These are phyloP conservation scores for Tolypocladium endophyticum DNA, from an alignment of 2,329 filamentous ascomycete genomes.

Conservation along the genomic window DNA sequence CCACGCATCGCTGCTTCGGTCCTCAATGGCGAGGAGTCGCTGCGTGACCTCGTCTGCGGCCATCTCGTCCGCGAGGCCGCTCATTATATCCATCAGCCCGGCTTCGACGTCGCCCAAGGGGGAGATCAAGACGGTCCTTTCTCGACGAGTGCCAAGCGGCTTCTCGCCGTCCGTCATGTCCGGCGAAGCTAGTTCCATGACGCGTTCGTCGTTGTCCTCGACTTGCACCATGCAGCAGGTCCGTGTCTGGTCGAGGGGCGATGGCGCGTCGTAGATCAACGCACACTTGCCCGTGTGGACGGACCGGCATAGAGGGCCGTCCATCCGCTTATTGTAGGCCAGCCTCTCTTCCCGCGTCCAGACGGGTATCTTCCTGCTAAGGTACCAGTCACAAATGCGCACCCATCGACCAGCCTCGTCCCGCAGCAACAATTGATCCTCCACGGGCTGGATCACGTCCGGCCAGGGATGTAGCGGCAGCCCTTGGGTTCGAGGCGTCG, in stretches of 20 bases:
- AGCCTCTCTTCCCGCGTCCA: constrained; percentile 8
- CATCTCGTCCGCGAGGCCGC: constrained; percentile 2
- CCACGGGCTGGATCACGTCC: constrained; percentile 3
- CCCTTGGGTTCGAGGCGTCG: background rate
- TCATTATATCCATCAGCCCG: constrained; percentile 2
- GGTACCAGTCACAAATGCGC: constrained; percentile 10
- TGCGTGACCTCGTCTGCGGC: constrained; percentile 2
- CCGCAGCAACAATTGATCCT: constrained; percentile 7
- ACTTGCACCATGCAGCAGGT: constrained; percentile 5
- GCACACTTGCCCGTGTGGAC: constrained; percentile 6
- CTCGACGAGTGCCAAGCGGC: constrained; percentile 1
- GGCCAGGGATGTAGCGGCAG: constrained; percentile 9
- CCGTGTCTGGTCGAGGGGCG: background rate
- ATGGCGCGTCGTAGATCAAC: constrained; percentile 4
- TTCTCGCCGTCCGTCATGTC: background rate
- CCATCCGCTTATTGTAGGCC: constrained; percentile 5
- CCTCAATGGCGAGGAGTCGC: background rate
- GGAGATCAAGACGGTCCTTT: constrained; percentile 4
- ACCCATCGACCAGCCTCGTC: constrained; percentile 7
- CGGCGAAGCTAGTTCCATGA: background rate
- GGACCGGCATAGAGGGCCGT: constrained; percentile 7
- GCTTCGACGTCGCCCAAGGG: constrained; percentile 2
- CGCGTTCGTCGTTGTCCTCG: background rate
- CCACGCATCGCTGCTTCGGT: constrained; percentile 3
- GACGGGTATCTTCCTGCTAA: constrained; percentile 5